phyloP scores from a whole-genome alignment of 805 yeast species.

The Barnettozyma californica region DNA sequence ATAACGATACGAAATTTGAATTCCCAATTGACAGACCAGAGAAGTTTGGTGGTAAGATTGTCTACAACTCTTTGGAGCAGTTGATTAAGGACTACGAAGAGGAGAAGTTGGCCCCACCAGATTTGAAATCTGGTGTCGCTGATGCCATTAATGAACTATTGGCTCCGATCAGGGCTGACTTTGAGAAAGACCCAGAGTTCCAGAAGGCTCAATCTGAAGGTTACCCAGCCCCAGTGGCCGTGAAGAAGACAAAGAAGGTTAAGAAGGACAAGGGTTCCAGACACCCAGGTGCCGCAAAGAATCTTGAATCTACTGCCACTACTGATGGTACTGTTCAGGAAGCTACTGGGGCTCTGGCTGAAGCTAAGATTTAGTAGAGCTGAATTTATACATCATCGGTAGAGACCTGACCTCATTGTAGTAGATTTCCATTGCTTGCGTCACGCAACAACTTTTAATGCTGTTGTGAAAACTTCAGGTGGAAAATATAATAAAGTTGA shows the following conservation, averaged over 20 bases:
- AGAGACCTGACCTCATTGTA: background rate
- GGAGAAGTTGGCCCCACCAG: constrained; percentile 84
- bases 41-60: constrained; percentile 90
- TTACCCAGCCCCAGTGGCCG: constrained; percentile 70
- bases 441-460: no score
- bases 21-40: constrained; percentile 89
- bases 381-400: background rate
- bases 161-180: constrained; percentile 79
- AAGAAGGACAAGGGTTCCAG: constrained; percentile 85
- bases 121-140: constrained; percentile 87
- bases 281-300: constrained; percentile 64
- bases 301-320: constrained; percentile 24
- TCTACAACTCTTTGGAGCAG: constrained; percentile 60
- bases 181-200: constrained; percentile 57
- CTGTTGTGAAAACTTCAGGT: no score
- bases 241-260: constrained; percentile 64
- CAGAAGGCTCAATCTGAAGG: constrained; percentile 72
- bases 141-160: constrained; percentile 76
- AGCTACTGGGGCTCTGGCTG: constrained; percentile 21
- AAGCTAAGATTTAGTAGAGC: constrained; percentile 28
- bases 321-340: constrained; percentile 31
- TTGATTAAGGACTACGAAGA: constrained; percentile 68
- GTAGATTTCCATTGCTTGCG: background rate
- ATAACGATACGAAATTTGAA: constrained; percentile 50
- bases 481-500: no score